Evolutionary conservation across 2,329 filamentous ascomycete genomes (phyloP), one percentile per base, ranked within the genome.

Genomic region (Hymenoscyphus infarciens): DNA sequence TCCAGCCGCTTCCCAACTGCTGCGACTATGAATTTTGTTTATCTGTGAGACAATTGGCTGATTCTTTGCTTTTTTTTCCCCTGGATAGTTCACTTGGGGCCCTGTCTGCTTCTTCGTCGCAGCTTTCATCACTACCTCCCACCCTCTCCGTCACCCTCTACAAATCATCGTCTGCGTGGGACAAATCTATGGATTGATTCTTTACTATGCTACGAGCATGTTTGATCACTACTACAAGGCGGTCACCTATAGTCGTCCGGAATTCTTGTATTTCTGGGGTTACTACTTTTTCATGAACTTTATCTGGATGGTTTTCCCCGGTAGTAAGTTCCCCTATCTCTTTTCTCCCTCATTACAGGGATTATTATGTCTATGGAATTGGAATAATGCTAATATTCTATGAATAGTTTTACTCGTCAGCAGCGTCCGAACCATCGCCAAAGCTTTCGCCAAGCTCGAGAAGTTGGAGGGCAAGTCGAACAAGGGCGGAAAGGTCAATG

Each of bases 271-370:
- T 69, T 86, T 83, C 69, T 88, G 84, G 85, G 75, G 83, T 25
- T 88, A 88, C 69, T 88, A 85, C 65, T 78, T 84, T 29, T 83
- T 82, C 8, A 81, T 87, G 71, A 88, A 88, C 70, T 73, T 81
- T 39, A 84, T 85, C 1, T 88, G 86, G 86, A 83, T 78, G 7
- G 67, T 86, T 3, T 78, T 87, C 22, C 85, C 85, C 10, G 69
- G 77, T 4, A 70, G 83, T 86, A 70, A 39, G 55, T 53, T 6
- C 4, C 5, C 52, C 29, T 8, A 5, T 27, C 16, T 19, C 11
- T 29, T 29, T 15, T 29, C 16, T n/a, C 5, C 5, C 42, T 2
- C 5, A 27, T 53, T 25, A 5, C 8, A 22, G n/a, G 19, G 2
- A n/a, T n/a, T n/a, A 27, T 53, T 45, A 8, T 27, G 19, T 25